Conservation (phyloP, 2,329 filamentous ascomycete species). For the Trichoderma atroviride region DNA sequence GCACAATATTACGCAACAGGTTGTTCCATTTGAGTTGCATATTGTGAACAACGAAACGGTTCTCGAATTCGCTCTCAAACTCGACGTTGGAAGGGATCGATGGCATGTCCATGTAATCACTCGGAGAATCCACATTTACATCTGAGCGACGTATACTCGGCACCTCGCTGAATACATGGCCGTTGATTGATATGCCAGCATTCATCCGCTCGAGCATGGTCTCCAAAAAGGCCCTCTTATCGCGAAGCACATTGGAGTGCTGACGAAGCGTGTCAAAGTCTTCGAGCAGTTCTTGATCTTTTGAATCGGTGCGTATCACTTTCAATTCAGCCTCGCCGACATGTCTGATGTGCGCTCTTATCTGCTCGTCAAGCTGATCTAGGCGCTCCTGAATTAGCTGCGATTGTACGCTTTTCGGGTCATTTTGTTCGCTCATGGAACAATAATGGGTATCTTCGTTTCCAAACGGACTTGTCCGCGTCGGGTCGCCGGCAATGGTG, state of each 20-base stretch:
- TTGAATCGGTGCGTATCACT: constrained; percentile 54
- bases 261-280: constrained; percentile 63
- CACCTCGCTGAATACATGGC: constrained; percentile 33
- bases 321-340: constrained; percentile 76
- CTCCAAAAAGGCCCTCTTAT: constrained; percentile 62
- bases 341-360: constrained; percentile 70
- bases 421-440: constrained; percentile 88
- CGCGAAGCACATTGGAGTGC: constrained; percentile 58
- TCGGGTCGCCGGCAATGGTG: constrained; percentile 76
- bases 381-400: constrained; percentile 82
- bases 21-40: constrained; percentile 99
- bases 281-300: constrained; percentile 54
- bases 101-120: constrained; percentile 63
- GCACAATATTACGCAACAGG: constrained; percentile 88
- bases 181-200: constrained; percentile 40
- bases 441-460: constrained; percentile 92
- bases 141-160: constrained; percentile 40
- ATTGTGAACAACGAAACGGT: constrained; percentile 97
- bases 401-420: constrained; percentile 85
- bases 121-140: constrained; percentile 54
- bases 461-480: constrained; percentile 85
- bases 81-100: constrained; percentile 73
- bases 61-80: constrained; percentile 93
- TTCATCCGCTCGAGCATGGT: constrained; percentile 58
- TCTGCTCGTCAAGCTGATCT: constrained; percentile 75